Conservation (phyloP, 2,329 filamentous ascomycete species). For the Alternaria sp. region DNA sequence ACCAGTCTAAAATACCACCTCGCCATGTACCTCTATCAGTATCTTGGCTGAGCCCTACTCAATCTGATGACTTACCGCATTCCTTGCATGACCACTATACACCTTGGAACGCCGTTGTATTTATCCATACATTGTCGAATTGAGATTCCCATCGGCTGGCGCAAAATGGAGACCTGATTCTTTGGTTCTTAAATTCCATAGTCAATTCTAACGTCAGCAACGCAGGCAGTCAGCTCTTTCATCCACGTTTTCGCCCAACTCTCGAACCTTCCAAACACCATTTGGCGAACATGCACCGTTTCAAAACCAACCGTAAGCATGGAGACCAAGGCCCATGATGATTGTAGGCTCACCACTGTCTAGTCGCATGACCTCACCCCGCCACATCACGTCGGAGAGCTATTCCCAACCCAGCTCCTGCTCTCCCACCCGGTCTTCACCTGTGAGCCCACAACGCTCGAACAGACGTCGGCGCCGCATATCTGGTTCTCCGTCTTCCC, state of each 20-base stretch:
- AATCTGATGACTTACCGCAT: background rate
- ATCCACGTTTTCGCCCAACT: background rate
- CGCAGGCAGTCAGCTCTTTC: background rate
- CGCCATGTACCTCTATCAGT: background rate
- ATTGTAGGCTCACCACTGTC: background rate
- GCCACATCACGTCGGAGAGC: background rate
- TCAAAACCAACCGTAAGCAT: background rate
- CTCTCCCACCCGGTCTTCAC: background rate
- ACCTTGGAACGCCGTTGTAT: background rate
- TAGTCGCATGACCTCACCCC: background rate
- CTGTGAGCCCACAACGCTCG: background rate
- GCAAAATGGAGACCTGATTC: background rate
- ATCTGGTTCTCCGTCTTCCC: background rate
- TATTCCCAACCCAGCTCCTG: background rate
- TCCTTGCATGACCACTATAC: background rate
- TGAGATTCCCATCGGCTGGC: too few species aligned
- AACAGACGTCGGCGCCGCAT: background rate
- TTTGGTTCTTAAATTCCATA: background rate
- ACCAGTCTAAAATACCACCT: fast-evolving
- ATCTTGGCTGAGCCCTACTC: background rate
- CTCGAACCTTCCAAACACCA: background rate
- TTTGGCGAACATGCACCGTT: background rate
- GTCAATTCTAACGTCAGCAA: background rate
- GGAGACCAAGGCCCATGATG: background rate
- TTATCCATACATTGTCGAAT: background rate